These are phyloP conservation scores for Barbarea vulgaris DNA, from an alignment of 345 rosid species.

Conservation along the genomic window DNA sequence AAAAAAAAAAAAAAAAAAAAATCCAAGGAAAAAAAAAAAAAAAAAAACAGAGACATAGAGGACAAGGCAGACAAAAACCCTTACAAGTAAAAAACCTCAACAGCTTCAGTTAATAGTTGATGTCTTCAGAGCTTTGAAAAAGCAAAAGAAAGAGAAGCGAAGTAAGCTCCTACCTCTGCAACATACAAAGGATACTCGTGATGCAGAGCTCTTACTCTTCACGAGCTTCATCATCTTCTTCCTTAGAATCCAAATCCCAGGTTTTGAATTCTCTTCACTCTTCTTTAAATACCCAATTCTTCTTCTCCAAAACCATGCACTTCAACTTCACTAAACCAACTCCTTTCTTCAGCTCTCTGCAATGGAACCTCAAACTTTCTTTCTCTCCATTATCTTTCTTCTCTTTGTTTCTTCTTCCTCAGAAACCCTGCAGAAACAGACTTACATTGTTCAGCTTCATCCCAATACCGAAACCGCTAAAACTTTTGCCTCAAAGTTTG, in stretches of 20 bases:
- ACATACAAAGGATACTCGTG: constrained; percentile 84
- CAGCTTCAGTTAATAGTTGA: constrained; percentile 29
- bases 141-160: constrained; percentile 24
- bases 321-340: constrained; percentile 19
- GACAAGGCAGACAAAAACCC: constrained; percentile 21
- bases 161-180: constrained; percentile 41
- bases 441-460: constrained; percentile 88
- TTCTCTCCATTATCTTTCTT: constrained; percentile 37
- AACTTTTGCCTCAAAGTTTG: constrained; percentile 52
- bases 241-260: constrained; percentile 35
- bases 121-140: constrained; percentile 36
- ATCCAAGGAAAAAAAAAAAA: not conserved
- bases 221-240: constrained; percentile 81
- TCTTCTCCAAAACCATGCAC: constrained; percentile 49
- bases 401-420: constrained; percentile 40
- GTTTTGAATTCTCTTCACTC: constrained; percentile 48
- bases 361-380: constrained; percentile 45
- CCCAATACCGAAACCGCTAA: constrained; percentile 51
- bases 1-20: not conserved
- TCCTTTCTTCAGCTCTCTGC: constrained; percentile 22
- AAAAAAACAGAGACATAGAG: constrained; percentile 21
- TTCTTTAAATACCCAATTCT: constrained; percentile 61
- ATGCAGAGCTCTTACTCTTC: constrained; percentile 86
- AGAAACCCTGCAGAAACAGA: constrained; percentile 46
- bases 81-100: constrained; percentile 33